Evolutionary conservation across 164 flowering plant species (phyloP), one percentile per base, ranked within the genome.

Genomic region (Brasenia schreberi): DNA sequence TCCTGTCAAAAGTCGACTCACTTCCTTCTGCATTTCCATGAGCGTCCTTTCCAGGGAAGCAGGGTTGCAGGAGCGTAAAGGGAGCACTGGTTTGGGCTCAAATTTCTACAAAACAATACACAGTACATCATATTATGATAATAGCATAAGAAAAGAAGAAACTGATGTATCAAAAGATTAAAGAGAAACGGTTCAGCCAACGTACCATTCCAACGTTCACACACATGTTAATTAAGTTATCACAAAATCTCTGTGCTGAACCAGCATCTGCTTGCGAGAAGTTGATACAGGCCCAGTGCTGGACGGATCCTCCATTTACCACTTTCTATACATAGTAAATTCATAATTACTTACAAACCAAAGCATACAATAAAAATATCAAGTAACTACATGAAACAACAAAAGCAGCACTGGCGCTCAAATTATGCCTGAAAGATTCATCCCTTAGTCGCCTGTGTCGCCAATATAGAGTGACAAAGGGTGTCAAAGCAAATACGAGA

Each of bases 201-300:
- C 77, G 68, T 81, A 94, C 98, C 95, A 94, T 87, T 68, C 98
- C 98, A 70, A 84, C 84, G 52, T 77, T 78, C 4, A 0, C 18
- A 63, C 97, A 91, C 95, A 87, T 85, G 0, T 58, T 16, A 14
- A 81, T 68, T 69, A 94, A 62, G 5, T 79, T 70, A 0, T 61
- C 5, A 71, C 85, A 83, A 66, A 94, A 89, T 1, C 18, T 16
- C 2, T 1, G 0, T 0, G 68, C 80, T 11, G 62, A 5, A 59
- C 75, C 69, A 19, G 5, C 62, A 0, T 56, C 42, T 61, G 73
- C 1, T 1, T 71, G n/a, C 0, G 89, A 87, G 68, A 94, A 89
- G 68, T 70, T 83, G 1, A 94, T 63, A 65, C 91, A 87, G 0
- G 82, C 64, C 96, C 95, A 94, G 12, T 4, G 64, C 0, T 79